phyloP scores from a whole-genome alignment of 306 rosid genomes.

The Prunus salicina region DNA sequence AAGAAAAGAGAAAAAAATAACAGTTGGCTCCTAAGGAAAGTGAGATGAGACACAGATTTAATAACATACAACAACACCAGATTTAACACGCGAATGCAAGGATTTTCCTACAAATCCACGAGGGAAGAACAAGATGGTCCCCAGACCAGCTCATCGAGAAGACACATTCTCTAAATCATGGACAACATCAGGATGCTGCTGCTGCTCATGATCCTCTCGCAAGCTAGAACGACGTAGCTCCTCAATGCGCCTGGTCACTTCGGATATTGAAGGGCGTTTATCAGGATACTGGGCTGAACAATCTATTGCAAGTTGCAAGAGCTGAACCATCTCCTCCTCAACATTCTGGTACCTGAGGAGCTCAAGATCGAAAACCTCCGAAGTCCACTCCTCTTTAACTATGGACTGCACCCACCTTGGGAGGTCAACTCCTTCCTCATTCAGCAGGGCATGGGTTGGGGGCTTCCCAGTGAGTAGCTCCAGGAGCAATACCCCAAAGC shows the following conservation, averaged over 20 bases:
- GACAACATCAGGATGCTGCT: conserved; percentile 17
- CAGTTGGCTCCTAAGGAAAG: conserved; percentile 21
- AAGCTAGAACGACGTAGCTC: conserved; percentile 37
- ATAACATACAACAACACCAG: conserved; percentile 17
- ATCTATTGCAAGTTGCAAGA: conserved; percentile 53
- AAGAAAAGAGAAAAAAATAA: neutral
- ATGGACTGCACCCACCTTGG: conserved; percentile 59
- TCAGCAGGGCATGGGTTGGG: conserved; percentile 41
- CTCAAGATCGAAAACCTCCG: conserved; percentile 52
- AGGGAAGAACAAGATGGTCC: neutral
- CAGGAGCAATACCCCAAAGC: conserved; percentile 50
- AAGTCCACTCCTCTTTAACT: conserved; percentile 51
- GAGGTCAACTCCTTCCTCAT: conserved; percentile 56
- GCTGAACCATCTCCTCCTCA: conserved; percentile 52
- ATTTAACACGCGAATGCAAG: conserved; percentile 22
- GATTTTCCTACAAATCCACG: conserved; percentile 20
- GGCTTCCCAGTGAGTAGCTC: conserved; percentile 55
- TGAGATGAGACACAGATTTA: conserved; percentile 8
- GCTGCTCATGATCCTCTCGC: conserved; percentile 16
- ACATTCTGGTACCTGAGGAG: conserved; percentile 50
- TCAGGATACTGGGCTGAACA: conserved; percentile 52
- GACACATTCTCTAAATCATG: conserved; percentile 12
- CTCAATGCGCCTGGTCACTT: conserved; percentile 41
- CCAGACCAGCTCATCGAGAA: conserved; percentile 25
- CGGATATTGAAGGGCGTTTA: conserved; percentile 40